A percentile compares a stretch with the other conserved stretches of the same genome.
Conservation (phyloP, 1,284 basidiomycete species). For the Xerocomus tenax region DNA sequence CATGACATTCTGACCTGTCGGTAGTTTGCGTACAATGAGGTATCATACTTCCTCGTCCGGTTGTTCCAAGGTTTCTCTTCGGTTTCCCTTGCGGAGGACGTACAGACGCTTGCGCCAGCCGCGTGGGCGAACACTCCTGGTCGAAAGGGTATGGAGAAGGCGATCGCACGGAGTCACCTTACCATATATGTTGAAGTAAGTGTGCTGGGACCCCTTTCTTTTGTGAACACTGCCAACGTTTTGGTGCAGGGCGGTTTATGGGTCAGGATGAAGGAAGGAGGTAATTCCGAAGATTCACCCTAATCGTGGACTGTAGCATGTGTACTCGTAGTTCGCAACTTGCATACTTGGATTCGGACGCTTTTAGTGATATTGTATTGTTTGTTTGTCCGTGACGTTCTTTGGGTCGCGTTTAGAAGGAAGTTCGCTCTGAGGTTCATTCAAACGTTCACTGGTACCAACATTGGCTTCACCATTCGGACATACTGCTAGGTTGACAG, state of each 20-base stretch:
- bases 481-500: too few species aligned
- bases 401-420: too few species aligned
- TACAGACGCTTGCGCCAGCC: slow-evolving; percentile 32
- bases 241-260: slow-evolving; percentile 13
- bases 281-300: not conserved
- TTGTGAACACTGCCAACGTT: not conserved
- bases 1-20: not conserved
- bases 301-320: not conserved
- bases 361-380: too few species aligned
- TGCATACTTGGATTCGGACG: too few species aligned
- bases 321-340: too few species aligned
- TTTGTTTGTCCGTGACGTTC: too few species aligned
- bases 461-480: too few species aligned
- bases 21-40: slow-evolving; percentile 39
- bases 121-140: slow-evolving; percentile 23
- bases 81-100: slow-evolving; percentile 31
- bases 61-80: slow-evolving; percentile 35
- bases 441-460: too few species aligned
- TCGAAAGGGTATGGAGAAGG: slow-evolving; percentile 27
- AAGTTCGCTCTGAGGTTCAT: too few species aligned
- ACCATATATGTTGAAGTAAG: slow-evolving; percentile 43
- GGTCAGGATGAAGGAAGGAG: slow-evolving; percentile 16
- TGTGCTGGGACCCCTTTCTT: not conserved
- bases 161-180: slow-evolving; percentile 36
- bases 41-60: slow-evolving; percentile 36